Evolutionary conservation across 164 flowering plant genomes (phyloP), one percentile per base, ranked within the genome.

Genomic region (Vitis riparia): DNA sequence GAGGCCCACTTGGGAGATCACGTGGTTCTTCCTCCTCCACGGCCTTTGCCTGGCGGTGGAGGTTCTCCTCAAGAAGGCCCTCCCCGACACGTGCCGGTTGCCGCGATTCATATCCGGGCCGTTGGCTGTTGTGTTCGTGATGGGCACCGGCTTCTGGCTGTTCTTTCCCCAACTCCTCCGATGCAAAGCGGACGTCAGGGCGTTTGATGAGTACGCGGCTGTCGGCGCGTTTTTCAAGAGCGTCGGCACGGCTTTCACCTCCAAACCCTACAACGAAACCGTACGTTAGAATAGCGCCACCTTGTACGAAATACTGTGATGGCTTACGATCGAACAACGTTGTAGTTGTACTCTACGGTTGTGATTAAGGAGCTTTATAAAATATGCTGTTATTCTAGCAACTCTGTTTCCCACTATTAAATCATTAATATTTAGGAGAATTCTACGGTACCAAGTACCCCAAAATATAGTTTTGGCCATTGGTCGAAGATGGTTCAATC

Each of bases 1-100:
- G 67, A n/a, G 29, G 53, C 86, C 85, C 17, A 65, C 73, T 0
- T 66, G 85, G 77, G 74, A 78, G 37, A 47, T 81, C 51, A 78
- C 67, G 3, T 30, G 67, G 12, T 79, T 76, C 73, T 82, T 82
- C 60, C 51, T 82, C 27, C 57, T 82, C 7, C 82, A 82, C 30
- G 85, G 85, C 10, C 61, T 32, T 5, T 77, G 73, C 19, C 14
- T 77, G 59, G 65, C 30, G 58, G 65, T 32, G 7, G 85, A 79
- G 57, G 17, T 74, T 3, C 58, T 9, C 0, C 0, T 74, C 13
- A 81, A 74, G 80, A 81, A 62, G 68, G 60, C 11, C 5, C 49
- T 62, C n/a, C 9, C 49, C 9, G 59, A 64, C 0, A 65, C 14
- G 47, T 70, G 69, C 66, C 60, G 52, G 66, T 17, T 80, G 27